Evolutionary conservation across 257 asterid species (phyloP).

Genomic region (Przewalskia tangutica): DNA sequence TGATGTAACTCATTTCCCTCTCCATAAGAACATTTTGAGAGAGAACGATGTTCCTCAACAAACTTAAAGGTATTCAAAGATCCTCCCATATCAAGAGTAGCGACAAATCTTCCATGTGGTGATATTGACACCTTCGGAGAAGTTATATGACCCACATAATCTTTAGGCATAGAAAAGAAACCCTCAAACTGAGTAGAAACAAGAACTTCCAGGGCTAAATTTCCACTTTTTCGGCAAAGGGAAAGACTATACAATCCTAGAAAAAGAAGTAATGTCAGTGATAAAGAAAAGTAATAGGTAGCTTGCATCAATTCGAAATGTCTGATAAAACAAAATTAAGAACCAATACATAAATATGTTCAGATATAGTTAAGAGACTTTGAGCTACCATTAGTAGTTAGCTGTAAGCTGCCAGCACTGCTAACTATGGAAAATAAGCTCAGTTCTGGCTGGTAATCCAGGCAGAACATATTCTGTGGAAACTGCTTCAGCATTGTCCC

Average conservation of each 20-base stretch:
- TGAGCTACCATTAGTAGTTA: constrained; percentile 28
- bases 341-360: neutral
- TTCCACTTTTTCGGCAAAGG: constrained; percentile 50
- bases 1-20: constrained; percentile 22
- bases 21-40: constrained; percentile 31
- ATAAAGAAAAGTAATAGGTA: neutral
- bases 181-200: constrained; percentile 51
- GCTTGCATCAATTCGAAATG: neutral
- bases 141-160: constrained; percentile 31
- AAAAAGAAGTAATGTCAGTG: constrained; percentile 10
- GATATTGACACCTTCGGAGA: constrained; percentile 77
- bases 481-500: constrained; percentile 35
- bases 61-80: constrained; percentile 51
- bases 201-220: constrained; percentile 46
- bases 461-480: constrained; percentile 56
- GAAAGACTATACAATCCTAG: constrained; percentile 60
- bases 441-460: constrained; percentile 61
- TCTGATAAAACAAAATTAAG: neutral
- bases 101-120: constrained; percentile 52
- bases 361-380: constrained; percentile 21
- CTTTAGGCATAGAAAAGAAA: constrained; percentile 36
- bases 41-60: constrained; percentile 43
- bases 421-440: constrained; percentile 50
- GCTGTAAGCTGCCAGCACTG: constrained; percentile 32
- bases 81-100: constrained; percentile 67